Conservation (phyloP, 108 stramenopile genomes). For the Poteriospumella lacustris region DNA sequence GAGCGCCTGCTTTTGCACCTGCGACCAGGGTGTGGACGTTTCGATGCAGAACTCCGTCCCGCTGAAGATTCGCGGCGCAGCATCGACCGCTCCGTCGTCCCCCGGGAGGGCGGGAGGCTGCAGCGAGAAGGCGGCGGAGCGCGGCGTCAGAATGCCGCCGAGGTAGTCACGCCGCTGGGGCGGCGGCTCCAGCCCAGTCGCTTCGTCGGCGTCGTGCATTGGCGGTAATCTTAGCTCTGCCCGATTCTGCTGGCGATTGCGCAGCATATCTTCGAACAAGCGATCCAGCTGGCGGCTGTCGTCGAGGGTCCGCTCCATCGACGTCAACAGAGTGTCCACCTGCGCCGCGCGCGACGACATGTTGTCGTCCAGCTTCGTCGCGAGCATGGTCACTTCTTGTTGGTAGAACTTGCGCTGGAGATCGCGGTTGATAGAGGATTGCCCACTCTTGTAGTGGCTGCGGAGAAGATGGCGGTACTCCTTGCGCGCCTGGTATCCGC, state of each 20-base stretch:
- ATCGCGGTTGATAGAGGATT: neutral
- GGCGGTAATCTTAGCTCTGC: too few relatives aligned
- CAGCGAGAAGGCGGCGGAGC: too few relatives aligned
- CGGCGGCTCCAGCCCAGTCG: too few relatives aligned
- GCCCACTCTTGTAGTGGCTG: neutral
- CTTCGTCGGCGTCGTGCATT: too few relatives aligned
- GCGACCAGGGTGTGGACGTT: too few relatives aligned
- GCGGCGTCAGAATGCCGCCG: too few relatives aligned
- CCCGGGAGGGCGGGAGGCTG: too few relatives aligned
- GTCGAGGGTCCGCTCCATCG: neutral
- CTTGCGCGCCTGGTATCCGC: neutral
- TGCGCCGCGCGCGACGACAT: neutral
- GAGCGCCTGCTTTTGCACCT: too few relatives aligned
- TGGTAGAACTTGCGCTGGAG: neutral
- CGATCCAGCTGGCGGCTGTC: neutral
- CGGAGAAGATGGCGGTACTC: neutral
- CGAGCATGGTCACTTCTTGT: neutral
- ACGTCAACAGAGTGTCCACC: neutral
- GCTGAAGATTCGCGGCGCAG: too few relatives aligned
- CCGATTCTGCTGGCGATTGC: neutral
- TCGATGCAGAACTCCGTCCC: too few relatives aligned
- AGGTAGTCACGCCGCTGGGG: too few relatives aligned
- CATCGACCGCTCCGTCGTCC: too few relatives aligned
- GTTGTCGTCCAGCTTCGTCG: neutral
- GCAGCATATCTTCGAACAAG: neutral